phyloP scores from a whole-genome alignment of 345 rosid genomes.

The Salix caprea region DNA sequence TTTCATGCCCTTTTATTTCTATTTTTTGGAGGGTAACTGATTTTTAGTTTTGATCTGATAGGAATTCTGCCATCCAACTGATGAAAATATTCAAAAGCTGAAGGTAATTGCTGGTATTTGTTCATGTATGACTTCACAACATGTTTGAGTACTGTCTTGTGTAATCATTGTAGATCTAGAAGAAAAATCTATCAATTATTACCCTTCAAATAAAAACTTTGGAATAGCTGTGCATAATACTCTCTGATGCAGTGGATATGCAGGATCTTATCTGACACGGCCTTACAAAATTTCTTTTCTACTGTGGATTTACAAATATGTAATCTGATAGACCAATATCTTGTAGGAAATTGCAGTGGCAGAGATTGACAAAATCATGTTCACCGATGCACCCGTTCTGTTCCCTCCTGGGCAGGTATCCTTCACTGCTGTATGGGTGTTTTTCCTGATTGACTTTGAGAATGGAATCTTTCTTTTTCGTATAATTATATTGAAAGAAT shows the following conservation, averaged over 20 bases:
- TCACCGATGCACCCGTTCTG: conserved; percentile 88
- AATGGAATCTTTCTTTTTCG: background rate
- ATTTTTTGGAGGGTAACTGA: conserved; percentile 10
- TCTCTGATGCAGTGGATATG: background rate
- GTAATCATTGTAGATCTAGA: background rate
- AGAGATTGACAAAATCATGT: conserved; percentile 80
- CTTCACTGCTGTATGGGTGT: background rate
- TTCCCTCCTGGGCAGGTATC: conserved; percentile 92
- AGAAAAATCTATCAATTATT: background rate
- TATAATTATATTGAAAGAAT: background rate
- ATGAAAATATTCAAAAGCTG: conserved; percentile 48
- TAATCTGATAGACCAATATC: conserved; percentile 15
- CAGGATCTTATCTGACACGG: background rate
- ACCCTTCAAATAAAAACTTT: background rate
- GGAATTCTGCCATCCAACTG: conserved; percentile 58
- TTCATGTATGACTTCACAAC: background rate
- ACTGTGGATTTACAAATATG: background rate
- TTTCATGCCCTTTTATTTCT: background rate
- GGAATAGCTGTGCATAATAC: background rate
- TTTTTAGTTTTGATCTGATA: conserved; percentile 22
- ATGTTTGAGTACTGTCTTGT: background rate
- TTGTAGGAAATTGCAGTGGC: conserved; percentile 58
- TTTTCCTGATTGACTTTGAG: background rate
- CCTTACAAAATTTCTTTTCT: background rate
- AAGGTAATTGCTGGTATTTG: conserved; percentile 42